Evolutionary conservation across 352 stramenopile species (phyloP), one percentile per base, ranked within the genome.

Genomic region (Globisporangium apiculatum): DNA sequence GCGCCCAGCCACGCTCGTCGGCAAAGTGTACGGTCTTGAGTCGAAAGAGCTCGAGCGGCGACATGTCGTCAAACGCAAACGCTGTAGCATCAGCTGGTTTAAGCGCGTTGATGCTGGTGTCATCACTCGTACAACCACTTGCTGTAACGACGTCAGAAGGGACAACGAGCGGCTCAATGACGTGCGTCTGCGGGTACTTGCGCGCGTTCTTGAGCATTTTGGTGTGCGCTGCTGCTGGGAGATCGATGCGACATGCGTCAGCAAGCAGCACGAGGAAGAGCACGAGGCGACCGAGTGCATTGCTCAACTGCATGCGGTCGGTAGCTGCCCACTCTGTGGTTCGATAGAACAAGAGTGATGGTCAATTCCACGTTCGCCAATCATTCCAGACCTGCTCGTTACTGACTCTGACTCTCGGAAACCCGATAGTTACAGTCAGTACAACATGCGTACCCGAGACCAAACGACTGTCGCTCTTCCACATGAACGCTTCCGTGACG

Each of bases 241-340:
- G 69, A 73, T 98, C 83, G 38, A 98, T 75, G n/a, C 89, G 72
- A 60, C 92, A 97, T 38, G 84, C 87, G 65, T 96, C 85, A 67
- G 41, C 1, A 43, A 99, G 79, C 18, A 90, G 85, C 17, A 99
- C 76, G 15, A 97, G 72, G 60, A 98, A 98, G 65, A 99, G 98
- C 40, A 97, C 70, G 41, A 98, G 94, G 71, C 98, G 96, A 14
- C 94, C 96, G 41, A 99, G 81, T 71, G 98, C 96, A 63, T 98
- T 91, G 37, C 87, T 87, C 4, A 98, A 57, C 57, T 98, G 91
- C 57, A 93, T 83, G 10, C 90, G 71, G 46, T 98, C 82, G 17
- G 89, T 76, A 5, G 71, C 37, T 9, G 66, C 80, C 81, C 73
- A 95, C 59, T 87, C 84, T 86, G 35, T 24, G 1, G 24, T 53